Conservation (phyloP, 2,329 filamentous ascomycete species). For the Xylariaceae sp. region DNA sequence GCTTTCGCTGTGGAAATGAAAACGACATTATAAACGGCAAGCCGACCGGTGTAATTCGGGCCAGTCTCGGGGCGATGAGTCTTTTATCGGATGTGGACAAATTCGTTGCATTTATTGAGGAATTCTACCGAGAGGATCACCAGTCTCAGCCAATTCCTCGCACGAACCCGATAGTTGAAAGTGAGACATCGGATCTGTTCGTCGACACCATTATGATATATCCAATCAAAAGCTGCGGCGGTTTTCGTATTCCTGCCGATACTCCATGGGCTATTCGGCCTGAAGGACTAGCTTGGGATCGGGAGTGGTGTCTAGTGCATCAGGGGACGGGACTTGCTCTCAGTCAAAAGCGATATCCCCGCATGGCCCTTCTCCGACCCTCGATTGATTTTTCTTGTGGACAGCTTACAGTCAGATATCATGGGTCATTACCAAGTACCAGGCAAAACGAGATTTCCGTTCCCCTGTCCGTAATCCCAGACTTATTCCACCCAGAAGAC, state of each 20-base stretch:
- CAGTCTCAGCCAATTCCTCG: conserved; percentile 12
- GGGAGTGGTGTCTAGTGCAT: conserved; percentile 94
- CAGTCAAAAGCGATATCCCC: conserved; percentile 82
- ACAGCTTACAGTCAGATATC: conserved; percentile 56
- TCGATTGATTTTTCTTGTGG: conserved; percentile 64
- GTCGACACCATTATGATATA: conserved; percentile 70
- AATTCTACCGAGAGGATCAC: conserved; percentile 52
- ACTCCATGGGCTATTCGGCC: conserved; percentile 68
- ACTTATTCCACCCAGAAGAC: conserved; percentile 43
- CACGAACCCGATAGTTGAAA: neutral
- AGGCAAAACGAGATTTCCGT: conserved; percentile 39
- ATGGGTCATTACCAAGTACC: conserved; percentile 29
- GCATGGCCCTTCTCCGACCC: conserved; percentile 80
- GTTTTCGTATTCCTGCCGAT: conserved; percentile 62
- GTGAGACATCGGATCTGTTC: conserved; percentile 34
- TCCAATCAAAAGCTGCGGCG: conserved; percentile 91
- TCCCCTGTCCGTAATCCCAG: conserved; percentile 64
- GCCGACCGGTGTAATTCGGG: conserved; percentile 79
- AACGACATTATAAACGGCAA: conserved; percentile 78
- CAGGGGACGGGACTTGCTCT: conserved; percentile 76
- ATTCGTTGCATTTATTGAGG: conserved; percentile 66
- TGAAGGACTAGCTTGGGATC: conserved; percentile 88
- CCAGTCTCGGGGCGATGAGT: conserved; percentile 88
- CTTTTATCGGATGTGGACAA: conserved; percentile 65
- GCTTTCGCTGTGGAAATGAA: conserved; percentile 77